Evolutionary conservation across 2,329 filamentous ascomycete genomes (phyloP).

Genomic region (Gaeumannomyces tritici): DNA sequence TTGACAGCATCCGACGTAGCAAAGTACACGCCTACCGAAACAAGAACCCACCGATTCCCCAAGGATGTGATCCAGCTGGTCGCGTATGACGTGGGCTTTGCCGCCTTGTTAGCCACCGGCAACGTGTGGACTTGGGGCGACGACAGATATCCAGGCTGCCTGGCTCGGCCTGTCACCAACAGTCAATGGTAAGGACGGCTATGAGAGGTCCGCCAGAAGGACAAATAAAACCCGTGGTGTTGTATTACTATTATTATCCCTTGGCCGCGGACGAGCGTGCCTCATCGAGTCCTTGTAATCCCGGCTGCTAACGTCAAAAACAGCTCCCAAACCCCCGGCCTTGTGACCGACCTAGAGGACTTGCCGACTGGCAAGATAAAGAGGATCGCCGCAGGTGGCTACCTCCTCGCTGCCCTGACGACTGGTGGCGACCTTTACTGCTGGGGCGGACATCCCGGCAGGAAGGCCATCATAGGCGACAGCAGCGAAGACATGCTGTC

Average conservation of each 20-base stretch:
- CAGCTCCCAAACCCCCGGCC: slow-evolving; percentile 20
- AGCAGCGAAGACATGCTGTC: slow-evolving; percentile 12
- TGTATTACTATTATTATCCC: too few relatives aligned
- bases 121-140: slow-evolving; percentile 47
- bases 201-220: too few relatives aligned
- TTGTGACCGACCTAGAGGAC: slow-evolving; percentile 38
- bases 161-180: slow-evolving; percentile 38
- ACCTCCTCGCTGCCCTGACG: slow-evolving; percentile 48
- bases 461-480: slow-evolving; percentile 20
- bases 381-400: slow-evolving; percentile 47
- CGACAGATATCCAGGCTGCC: slow-evolving; percentile 42
- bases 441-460: slow-evolving; percentile 43
- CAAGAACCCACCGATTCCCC: slow-evolving; percentile 10
- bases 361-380: slow-evolving; percentile 40
- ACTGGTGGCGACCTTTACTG: slow-evolving; percentile 47
- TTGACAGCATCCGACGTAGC: slow-evolving; percentile 1
- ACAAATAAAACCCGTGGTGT: too few relatives aligned
- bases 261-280: too few relatives aligned
- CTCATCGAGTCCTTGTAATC: neutral
- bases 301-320: slow-evolving; percentile 20
- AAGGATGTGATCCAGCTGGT: slow-evolving; percentile 27
- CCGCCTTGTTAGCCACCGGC: slow-evolving; percentile 31
- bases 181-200: slow-evolving; percentile 25
- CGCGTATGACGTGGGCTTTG: slow-evolving; percentile 40
- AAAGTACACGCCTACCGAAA: too few relatives aligned